phyloP scores from a whole-genome alignment of 805 yeast genomes.

The Pichia nanzhaoensis region DNA sequence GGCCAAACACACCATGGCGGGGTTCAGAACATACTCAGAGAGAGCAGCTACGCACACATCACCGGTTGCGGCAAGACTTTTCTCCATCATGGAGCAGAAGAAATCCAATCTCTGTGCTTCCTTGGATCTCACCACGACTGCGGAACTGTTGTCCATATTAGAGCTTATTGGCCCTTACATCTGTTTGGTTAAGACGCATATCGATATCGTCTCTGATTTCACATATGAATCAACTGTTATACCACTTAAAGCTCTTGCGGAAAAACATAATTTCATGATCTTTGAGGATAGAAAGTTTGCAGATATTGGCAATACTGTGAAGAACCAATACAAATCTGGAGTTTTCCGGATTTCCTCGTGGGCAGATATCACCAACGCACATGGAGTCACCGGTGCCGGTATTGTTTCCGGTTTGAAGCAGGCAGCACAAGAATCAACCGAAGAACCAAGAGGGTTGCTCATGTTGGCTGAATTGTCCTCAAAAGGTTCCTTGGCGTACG shows the following conservation, averaged over 20 bases:
- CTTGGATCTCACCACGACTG: conserved; percentile 77
- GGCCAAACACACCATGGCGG: neutral
- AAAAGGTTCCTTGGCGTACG: conserved; percentile 88
- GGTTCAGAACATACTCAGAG: conserved; percentile 41
- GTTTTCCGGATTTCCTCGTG: conserved; percentile 83
- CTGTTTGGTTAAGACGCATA: conserved; percentile 89
- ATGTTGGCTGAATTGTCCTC: conserved; percentile 96
- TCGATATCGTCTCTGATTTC: conserved; percentile 89
- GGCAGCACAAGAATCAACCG: conserved; percentile 64
- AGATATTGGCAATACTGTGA: conserved; percentile 96
- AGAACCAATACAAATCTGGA: conserved; percentile 88
- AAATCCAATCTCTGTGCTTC: conserved; percentile 91
- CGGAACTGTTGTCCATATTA: conserved; percentile 62
- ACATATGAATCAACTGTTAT: conserved; percentile 68
- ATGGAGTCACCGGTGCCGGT: conserved; percentile 94
- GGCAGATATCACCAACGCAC: conserved; percentile 98
- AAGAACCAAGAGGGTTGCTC: conserved; percentile 80
- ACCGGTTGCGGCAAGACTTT: conserved; percentile 70
- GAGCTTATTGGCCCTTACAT: conserved; percentile 87
- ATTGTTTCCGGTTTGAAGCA: conserved; percentile 82
- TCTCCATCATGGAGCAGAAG: conserved; percentile 69
- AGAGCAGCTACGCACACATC: conserved; percentile 71
- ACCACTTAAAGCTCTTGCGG: conserved; percentile 66
- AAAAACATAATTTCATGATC: conserved; percentile 80
- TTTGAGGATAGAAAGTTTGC: conserved; percentile 98